A percentile compares a stretch with the other conserved stretches of the same genome.
These are phyloP conservation scores for Stramenopiles sp. DNA, from an alignment of 352 stramenopile genomes.

Conservation along the genomic window DNA sequence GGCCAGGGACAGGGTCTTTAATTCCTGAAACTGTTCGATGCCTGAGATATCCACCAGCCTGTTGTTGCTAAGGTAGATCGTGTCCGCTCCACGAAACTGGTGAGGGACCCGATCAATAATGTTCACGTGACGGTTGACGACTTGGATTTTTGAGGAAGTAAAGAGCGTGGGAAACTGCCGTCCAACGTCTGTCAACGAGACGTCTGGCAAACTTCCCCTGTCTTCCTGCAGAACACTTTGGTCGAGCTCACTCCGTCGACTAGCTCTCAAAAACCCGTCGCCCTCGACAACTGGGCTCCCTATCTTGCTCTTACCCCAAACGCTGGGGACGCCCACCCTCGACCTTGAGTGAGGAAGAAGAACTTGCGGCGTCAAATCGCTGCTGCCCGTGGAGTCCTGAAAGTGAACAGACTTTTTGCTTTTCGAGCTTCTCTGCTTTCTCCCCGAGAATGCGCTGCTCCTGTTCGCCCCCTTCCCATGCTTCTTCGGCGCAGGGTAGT, in stretches of 20 bases:
- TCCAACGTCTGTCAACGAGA: background rate
- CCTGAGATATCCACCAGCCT: background rate
- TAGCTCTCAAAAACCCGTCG: too few relatives aligned
- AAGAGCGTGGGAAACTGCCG: background rate
- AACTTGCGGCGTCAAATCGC: too few relatives aligned
- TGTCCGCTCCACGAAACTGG: background rate
- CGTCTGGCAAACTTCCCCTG: background rate
- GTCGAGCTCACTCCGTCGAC: too few relatives aligned
- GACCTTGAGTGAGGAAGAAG: too few relatives aligned
- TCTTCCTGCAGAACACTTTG: background rate
- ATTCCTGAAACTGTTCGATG: background rate
- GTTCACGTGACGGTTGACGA: background rate
- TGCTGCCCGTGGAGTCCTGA: background rate
- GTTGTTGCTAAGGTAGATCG: background rate
- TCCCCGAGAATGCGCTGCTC: background rate
- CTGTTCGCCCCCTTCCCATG: background rate
- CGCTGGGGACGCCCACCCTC: too few relatives aligned
- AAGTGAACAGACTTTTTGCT: background rate
- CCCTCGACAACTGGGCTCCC: background rate
- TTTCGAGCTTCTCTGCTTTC: background rate
- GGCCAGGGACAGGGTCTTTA: background rate
- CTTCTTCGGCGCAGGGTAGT: background rate
- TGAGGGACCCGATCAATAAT: background rate
- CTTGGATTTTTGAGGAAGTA: background rate
- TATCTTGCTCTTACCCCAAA: background rate